Percentiles rank a stretch among this genome's conserved stretches.
Evolutionary conservation across 1,284 basidiomycete genomes (phyloP).

Genomic region (Leccinum pachyderme): DNA sequence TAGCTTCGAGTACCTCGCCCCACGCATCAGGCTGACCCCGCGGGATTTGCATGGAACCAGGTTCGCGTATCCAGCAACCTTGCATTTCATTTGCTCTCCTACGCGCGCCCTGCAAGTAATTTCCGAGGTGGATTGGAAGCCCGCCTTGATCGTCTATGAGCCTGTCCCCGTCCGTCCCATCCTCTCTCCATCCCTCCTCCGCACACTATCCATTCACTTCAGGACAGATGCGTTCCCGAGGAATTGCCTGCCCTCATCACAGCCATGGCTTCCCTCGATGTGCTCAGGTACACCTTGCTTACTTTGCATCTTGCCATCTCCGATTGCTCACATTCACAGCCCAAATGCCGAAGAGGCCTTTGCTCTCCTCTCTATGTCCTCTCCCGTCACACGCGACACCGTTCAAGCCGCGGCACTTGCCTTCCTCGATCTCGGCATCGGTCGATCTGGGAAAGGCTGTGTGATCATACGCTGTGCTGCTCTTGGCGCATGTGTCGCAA

Average conservation of each 20-base stretch:
- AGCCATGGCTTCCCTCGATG: slow-evolving; percentile 58
- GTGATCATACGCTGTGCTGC: slow-evolving; percentile 77
- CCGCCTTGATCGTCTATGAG: slow-evolving; percentile 70
- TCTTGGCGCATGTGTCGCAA: slow-evolving; percentile 72
- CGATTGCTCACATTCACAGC: slow-evolving; percentile 36
- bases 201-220: slow-evolving; percentile 12
- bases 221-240: slow-evolving; percentile 78
- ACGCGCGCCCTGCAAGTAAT: slow-evolving; percentile 67
- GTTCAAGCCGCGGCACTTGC: slow-evolving; percentile 62
- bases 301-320: slow-evolving; percentile 3
- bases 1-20: slow-evolving; percentile 82
- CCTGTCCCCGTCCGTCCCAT: slow-evolving; percentile 70
- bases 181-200: background rate
- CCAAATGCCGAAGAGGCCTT: slow-evolving; percentile 80
- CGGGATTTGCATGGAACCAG: slow-evolving; percentile 59
- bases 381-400: slow-evolving; percentile 44
- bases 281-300: slow-evolving; percentile 64
- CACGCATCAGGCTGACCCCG: slow-evolving; percentile 70
- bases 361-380: slow-evolving; percentile 54
- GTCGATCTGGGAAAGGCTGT: slow-evolving; percentile 44
- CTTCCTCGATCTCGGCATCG: slow-evolving; percentile 60
- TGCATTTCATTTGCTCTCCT: slow-evolving; percentile 90
- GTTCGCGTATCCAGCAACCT: slow-evolving; percentile 51
- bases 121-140: slow-evolving; percentile 67
- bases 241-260: slow-evolving; percentile 69